Percentiles rank a stretch among this genome's conserved stretches.
These are phyloP conservation scores for Coelastrella sp. DNA, from an alignment of 139 green algal species.

Conservation along the genomic window DNA sequence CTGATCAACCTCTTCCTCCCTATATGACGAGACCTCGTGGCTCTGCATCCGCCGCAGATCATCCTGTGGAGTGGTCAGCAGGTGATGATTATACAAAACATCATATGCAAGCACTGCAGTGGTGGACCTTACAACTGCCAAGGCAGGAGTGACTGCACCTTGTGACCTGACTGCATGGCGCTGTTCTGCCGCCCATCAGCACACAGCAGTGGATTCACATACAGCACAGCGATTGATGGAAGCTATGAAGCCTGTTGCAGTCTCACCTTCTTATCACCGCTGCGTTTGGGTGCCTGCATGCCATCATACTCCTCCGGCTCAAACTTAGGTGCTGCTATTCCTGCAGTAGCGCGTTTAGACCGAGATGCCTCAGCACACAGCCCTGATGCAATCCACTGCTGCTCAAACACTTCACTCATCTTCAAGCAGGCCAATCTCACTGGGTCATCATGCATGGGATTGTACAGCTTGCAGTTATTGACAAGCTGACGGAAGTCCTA, in stretches of 20 bases:
- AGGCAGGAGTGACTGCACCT: too few relatives aligned
- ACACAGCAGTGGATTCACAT: too few relatives aligned
- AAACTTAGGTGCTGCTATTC: constrained; percentile 47
- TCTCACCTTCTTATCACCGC: not conserved
- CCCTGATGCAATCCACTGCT: constrained; percentile 24
- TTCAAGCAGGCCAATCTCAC: constrained; percentile 9
- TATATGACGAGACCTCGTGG: constrained; percentile 40
- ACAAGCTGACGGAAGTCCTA: constrained; percentile 49
- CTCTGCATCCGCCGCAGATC: constrained; percentile 15
- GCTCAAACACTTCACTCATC: constrained; percentile 42
- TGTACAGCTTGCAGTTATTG: constrained; percentile 41
- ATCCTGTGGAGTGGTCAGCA: not conserved
- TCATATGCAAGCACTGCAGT: not conserved
- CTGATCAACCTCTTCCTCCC: constrained; percentile 39
- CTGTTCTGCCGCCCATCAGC: too few relatives aligned
- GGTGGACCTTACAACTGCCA: too few relatives aligned
- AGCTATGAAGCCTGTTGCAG: not conserved
- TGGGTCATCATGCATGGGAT: constrained; percentile 20
- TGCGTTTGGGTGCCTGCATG: constrained; percentile 16
- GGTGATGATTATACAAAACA: not conserved
- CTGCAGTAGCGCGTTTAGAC: constrained; percentile 31
- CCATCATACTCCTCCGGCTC: constrained; percentile 42
- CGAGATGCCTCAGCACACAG: constrained; percentile 39
- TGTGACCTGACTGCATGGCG: too few relatives aligned
- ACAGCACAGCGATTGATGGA: too few relatives aligned